Evolutionary conservation across 495 filamentous ascomycete species (phyloP), one percentile per base, ranked within the genome.

Genomic region (Hypoxylon crocopeplum): DNA sequence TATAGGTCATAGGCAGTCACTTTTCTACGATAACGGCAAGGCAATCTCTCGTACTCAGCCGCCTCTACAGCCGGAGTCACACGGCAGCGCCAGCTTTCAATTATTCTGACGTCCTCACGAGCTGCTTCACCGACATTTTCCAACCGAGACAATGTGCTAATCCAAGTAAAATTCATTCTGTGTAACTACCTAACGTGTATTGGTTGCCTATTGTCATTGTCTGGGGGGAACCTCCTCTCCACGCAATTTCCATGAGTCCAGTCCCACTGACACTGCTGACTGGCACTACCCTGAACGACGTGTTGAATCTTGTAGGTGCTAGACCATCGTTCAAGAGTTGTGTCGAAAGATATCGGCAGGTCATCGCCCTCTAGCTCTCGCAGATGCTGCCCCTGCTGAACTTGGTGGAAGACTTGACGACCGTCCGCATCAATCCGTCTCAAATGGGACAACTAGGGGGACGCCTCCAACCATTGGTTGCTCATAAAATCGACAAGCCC

Each of bases 141-240:
- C n/a, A n/a, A n/a, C n/a, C n/a, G 24, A 8, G 8, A 27, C 24
- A 3, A 27, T 27, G 24, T 27, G 24, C 3, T 29, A 44, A 48
- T 33, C 48, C 39, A 68, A 54, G 57, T 58, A 46, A 48, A 63
- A 62, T 56, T 36, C 60, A 64, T 68, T 58, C 52, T 59, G 56
- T 68, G 42, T 66, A 66, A 66, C 59, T 70, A 70, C 65, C 58
- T 70, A 70, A 49, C 65, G 58, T 68, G 62, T 70, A 68, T 61
- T 62, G 50, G 41, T 40, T 69, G 51, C 45, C 47, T 68, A 32
- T 46, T 64, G 42, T 47, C 56, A 51, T 59, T 49, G 52, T 58
- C 57, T 37, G 38, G 59, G 22, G 40, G 39, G 30, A 47, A 33
- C 34, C 45, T 44, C 47, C 38, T 44, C 34, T 57, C 24, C 52